phyloP scores from a whole-genome alignment of 208 protist species.

The Histomonas meleagridis region DNA sequence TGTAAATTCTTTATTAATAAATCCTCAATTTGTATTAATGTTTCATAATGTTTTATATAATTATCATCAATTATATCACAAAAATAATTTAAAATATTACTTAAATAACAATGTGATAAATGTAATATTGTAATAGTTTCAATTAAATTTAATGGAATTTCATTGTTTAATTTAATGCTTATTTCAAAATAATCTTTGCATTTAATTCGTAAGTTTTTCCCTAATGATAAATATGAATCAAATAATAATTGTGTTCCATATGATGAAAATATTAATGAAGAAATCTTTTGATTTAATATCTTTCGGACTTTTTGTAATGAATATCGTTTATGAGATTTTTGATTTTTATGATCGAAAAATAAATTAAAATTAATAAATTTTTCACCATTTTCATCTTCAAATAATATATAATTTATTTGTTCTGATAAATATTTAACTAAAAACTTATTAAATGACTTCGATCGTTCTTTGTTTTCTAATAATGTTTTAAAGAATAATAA shows the following conservation, averaged over 20 bases:
- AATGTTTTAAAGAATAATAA: background rate
- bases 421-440: background rate
- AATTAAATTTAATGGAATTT: background rate
- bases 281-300: no score
- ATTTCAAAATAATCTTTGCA: background rate
- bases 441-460: background rate
- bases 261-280: background rate
- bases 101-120: background rate
- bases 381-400: background rate
- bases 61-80: background rate
- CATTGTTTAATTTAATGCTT: background rate
- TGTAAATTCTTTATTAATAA: background rate
- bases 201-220: background rate
- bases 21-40: background rate
- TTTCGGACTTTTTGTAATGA: no score
- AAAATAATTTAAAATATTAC: background rate
- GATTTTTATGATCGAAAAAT: no score
- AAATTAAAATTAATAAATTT: no score
- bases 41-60: background rate
- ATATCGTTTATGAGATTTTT: no score
- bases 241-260: background rate
- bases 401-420: background rate
- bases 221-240: background rate
- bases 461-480: background rate
- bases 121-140: background rate